A percentile compares a stretch with the other conserved stretches of the same genome.
phyloP scores from a whole-genome alignment of 805 yeast species.

The Teunomyces lycoperdinae region DNA sequence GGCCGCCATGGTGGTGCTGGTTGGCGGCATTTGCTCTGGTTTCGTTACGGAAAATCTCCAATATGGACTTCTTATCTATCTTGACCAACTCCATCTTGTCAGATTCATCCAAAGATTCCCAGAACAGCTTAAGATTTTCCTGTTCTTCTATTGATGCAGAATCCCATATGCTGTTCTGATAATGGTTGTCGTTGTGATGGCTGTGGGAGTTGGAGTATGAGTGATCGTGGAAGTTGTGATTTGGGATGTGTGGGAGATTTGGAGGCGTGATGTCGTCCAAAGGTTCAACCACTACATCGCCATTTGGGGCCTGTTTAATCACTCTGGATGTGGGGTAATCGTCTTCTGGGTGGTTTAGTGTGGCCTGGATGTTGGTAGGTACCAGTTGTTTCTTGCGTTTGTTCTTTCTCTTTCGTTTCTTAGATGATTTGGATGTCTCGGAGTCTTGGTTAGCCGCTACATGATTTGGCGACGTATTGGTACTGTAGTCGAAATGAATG shows the following conservation, averaged over 20 bases:
- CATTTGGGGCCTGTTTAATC: constrained; percentile 67
- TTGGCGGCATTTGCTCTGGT: constrained; percentile 13
- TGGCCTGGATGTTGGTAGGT: constrained; percentile 30
- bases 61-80: constrained; percentile 67
- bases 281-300: constrained; percentile 72
- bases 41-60: constrained; percentile 56
- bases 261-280: constrained; percentile 30
- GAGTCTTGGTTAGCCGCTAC: constrained; percentile 6
- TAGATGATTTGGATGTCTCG: constrained; percentile 5
- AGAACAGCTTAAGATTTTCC: constrained; percentile 50
- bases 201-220: constrained; percentile 6
- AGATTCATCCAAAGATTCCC: constrained; percentile 63
- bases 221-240: constrained; percentile 7
- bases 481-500: constrained; percentile 27
- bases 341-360: constrained; percentile 51
- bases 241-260: constrained; percentile 4
- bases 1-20: constrained; percentile 6
- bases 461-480: constrained; percentile 4
- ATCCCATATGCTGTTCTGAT: constrained; percentile 41
- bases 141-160: constrained; percentile 49
- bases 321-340: constrained; percentile 74
- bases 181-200: constrained; percentile 1
- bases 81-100: constrained; percentile 60
- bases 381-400: constrained; percentile 12
- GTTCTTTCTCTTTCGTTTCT: constrained; percentile 34